Evolutionary conservation across 2,329 filamentous ascomycete species (phyloP).

Genomic region (Calonectria fujianensis): DNA sequence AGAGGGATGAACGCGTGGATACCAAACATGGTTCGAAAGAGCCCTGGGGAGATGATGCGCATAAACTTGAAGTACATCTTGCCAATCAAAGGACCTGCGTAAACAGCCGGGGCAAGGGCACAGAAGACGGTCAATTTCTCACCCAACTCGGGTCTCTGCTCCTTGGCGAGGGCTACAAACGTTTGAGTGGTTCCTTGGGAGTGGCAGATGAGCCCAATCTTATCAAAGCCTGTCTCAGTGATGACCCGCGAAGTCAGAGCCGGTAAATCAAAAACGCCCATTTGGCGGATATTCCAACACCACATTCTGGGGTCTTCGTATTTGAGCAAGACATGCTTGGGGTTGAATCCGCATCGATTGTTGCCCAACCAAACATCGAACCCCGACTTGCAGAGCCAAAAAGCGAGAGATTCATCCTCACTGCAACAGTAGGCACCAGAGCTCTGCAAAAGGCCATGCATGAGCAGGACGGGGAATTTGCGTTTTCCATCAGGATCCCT

Average conservation of each 20-base stretch:
- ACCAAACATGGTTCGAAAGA: conserved; percentile 90
- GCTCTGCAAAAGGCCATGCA: conserved; percentile 92
- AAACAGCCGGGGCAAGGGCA: conserved; percentile 91
- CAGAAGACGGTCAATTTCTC: conserved; percentile 92
- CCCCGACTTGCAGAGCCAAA: conserved; percentile 92
- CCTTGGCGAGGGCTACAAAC: conserved; percentile 90
- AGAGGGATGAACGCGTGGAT: conserved; percentile 95
- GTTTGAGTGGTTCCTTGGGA: conserved; percentile 94
- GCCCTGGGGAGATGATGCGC: conserved; percentile 82
- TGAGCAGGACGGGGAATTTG: conserved; percentile 89
- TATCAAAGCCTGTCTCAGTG: conserved; percentile 86
- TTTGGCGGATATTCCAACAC: conserved; percentile 96
- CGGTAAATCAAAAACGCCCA: conserved; percentile 92
- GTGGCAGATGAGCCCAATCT: conserved; percentile 89
- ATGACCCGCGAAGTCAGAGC: conserved; percentile 88
- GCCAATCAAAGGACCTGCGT: conserved; percentile 89
- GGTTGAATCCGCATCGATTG: conserved; percentile 90
- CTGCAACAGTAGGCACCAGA: conserved; percentile 92
- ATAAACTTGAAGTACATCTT: conserved; percentile 96
- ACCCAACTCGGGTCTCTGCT: conserved; percentile 90
- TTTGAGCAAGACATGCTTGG: conserved; percentile 82
- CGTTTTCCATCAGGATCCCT: conserved; percentile 63
- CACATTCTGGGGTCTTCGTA: conserved; percentile 92
- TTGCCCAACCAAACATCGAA: conserved; percentile 98
- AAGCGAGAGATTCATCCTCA: conserved; percentile 91